A percentile compares a stretch with the other conserved stretches of the same genome.
phyloP scores from a whole-genome alignment of 129 eudicot genomes.

The Gnaphalium uliginosum region DNA sequence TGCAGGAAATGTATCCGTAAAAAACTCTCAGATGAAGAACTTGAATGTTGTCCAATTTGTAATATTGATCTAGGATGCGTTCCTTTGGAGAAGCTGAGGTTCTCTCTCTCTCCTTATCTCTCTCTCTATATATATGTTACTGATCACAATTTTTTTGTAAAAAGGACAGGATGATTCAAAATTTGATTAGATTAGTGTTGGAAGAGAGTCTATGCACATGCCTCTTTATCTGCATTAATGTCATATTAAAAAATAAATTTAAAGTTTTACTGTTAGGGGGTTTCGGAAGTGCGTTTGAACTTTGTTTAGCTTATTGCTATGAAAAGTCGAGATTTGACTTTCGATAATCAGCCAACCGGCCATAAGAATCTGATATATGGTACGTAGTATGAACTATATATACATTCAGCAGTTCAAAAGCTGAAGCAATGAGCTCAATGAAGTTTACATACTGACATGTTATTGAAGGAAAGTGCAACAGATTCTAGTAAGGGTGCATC shows the following conservation, averaged over 20 bases:
- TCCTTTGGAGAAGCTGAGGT: conserved; percentile 92
- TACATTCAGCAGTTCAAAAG: not conserved
- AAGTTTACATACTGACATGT: not conserved
- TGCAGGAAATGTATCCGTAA: conserved; percentile 93
- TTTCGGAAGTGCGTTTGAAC: too few relatives aligned
- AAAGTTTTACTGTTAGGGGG: too few relatives aligned
- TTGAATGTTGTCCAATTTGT: conserved; percentile 89
- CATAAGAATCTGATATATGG: not conserved
- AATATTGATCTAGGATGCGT: conserved; percentile 70
- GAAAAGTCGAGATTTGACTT: too few relatives aligned
- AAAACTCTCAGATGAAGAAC: conserved; percentile 77
- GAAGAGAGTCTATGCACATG: too few relatives aligned
- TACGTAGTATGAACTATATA: not conserved
- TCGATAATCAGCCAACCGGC: too few relatives aligned
- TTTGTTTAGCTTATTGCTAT: too few relatives aligned
- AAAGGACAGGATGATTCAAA: not conserved
- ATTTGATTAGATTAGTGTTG: too few relatives aligned
- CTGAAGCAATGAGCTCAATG: conserved; percentile 1
- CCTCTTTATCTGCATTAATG: too few relatives aligned
- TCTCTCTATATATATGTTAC: not conserved
- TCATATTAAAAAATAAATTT: too few relatives aligned
- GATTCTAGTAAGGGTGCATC: conserved; percentile 21
- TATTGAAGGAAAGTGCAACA: conserved; percentile 3
- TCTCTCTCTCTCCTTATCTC: conserved; percentile 10
- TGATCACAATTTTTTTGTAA: not conserved